A percentile compares a stretch with the other conserved stretches of the same genome.
These are phyloP conservation scores for Mycena amicta DNA, from an alignment of 768 basidiomycete genomes.

Conservation along the genomic window DNA sequence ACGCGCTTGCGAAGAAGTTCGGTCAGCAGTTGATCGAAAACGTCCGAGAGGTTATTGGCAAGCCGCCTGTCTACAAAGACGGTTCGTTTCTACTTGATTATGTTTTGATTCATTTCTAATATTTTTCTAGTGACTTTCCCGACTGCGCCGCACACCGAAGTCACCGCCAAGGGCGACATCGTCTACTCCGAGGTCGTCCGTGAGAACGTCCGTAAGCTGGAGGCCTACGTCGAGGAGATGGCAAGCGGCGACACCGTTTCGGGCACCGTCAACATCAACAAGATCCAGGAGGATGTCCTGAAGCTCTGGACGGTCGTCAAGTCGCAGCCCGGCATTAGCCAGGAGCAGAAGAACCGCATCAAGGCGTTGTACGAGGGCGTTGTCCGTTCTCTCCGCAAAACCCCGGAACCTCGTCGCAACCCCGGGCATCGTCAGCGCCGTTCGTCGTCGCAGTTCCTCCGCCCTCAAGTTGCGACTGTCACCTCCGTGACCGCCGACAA, in stretches of 20 bases:
- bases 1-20: conserved; percentile 95
- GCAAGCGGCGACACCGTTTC: conserved; percentile 90
- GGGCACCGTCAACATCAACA: conserved; percentile 87
- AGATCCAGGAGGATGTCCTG: conserved; percentile 95
- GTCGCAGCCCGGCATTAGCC: conserved; percentile 94
- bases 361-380: conserved; percentile 96
- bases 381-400: conserved; percentile 86
- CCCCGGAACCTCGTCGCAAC: conserved; percentile 63
- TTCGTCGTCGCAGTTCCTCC: conserved; percentile 95
- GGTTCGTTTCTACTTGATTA: conserved; percentile 56
- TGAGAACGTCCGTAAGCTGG: conserved; percentile 94
- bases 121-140: conserved; percentile 85
- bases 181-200: conserved; percentile 94
- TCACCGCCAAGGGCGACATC: conserved; percentile 92
- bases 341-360: conserved; percentile 95
- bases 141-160: conserved; percentile 93
- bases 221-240: conserved; percentile 99
- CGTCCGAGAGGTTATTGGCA: conserved; percentile 78
- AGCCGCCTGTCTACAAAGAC: conserved; percentile 94
- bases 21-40: conserved; percentile 96
- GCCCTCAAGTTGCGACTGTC: conserved; percentile 82
- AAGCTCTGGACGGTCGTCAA: conserved; percentile 98
- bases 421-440: conserved; percentile 75
- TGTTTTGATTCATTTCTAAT: neutral
- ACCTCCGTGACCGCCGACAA: conserved; percentile 82